Evolutionary conservation across 768 basidiomycete genomes (phyloP), one percentile per base, ranked within the genome.

Genomic region (Megacollybia marginata): DNA sequence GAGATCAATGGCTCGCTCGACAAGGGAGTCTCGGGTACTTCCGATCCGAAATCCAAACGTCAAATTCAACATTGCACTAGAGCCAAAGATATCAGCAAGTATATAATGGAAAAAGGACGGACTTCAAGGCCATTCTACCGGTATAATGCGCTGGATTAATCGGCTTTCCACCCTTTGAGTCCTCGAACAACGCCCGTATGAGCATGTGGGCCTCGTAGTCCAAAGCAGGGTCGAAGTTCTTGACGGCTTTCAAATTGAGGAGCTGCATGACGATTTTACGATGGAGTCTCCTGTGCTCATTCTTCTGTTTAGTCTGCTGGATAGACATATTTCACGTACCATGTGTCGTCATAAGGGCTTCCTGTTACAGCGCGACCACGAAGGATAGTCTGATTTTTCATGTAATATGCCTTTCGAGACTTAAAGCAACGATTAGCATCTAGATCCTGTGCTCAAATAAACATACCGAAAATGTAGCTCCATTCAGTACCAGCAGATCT

Each of bases 321-420:
- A 16, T 1, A 36, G 1, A n/a, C 42, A 5, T 7, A 19, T 5
- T n/a, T n/a, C 35, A 38, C 54, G 2, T 35, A 63, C 62, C 62
- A 63, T 36, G 49, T 55, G n/a, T 60, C 56, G 20, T 51, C 52
- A 42, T 63, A 63, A 12, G 51, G 50, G 32, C 57, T 50, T 8
- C 59, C 59, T 5, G 62, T 63, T n/a, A 63, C 55, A 4, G 55
- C 62, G 5, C 62, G 50, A 7, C 58, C 54, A 15, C 51, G 42
- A 20, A 63, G 54, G 42, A 63, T 56, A 44, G 58, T 60, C 46
- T 62, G 51, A 36, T 56, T 60, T 51, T 63, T 60, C 51, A 63
- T 57, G 31, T 57, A 63, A 43, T 57, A 60, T 13, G 47, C 33
- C 52, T 59, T 60, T 18, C 23, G 23, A 28, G 23, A 28, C 23